Conservation (phyloP, 768 basidiomycete species). For the Trametes cinnabarina region DNA sequence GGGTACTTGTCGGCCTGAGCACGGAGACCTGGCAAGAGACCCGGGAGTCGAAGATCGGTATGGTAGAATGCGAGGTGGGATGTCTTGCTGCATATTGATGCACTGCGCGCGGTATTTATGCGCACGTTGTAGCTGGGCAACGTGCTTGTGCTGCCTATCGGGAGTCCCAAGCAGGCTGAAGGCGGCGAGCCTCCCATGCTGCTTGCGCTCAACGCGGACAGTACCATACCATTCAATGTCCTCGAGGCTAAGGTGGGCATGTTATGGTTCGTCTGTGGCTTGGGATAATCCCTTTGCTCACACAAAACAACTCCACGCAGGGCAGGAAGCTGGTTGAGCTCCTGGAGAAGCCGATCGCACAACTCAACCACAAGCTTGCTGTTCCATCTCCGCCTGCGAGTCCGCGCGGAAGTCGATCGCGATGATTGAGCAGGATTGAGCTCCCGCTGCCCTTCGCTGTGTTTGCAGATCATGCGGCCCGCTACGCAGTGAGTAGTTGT, state of each 20-base stretch:
- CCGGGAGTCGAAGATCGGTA: constrained; percentile 58
- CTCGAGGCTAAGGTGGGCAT: constrained; percentile 59
- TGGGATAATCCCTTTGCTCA: no score
- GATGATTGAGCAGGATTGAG: not conserved
- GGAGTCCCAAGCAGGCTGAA: constrained; percentile 31
- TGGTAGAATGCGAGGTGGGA: constrained; percentile 74
- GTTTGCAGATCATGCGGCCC: no score
- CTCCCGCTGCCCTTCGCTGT: no score
- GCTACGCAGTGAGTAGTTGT: no score
- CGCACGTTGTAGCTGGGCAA: constrained; percentile 56
- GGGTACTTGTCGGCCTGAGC: constrained; percentile 68
- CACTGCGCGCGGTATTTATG: not conserved
- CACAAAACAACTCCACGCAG: constrained; percentile 9
- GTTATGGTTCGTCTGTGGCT: no score
- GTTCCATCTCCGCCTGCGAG: constrained; percentile 17
- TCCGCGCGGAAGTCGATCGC: constrained; percentile 10
- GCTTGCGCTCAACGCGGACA: constrained; percentile 63
- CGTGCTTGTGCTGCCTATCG: constrained; percentile 68
- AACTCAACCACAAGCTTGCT: constrained; percentile 22
- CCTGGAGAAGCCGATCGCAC: constrained; percentile 25
- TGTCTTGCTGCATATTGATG: constrained; percentile 16
- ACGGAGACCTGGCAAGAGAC: constrained; percentile 81
- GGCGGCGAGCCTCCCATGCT: constrained; percentile 58
- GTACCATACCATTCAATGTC: constrained; percentile 62
- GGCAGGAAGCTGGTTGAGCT: constrained; percentile 25